Conservation (phyloP, 768 basidiomycete species). For the Dioszegia aurantiaca region DNA sequence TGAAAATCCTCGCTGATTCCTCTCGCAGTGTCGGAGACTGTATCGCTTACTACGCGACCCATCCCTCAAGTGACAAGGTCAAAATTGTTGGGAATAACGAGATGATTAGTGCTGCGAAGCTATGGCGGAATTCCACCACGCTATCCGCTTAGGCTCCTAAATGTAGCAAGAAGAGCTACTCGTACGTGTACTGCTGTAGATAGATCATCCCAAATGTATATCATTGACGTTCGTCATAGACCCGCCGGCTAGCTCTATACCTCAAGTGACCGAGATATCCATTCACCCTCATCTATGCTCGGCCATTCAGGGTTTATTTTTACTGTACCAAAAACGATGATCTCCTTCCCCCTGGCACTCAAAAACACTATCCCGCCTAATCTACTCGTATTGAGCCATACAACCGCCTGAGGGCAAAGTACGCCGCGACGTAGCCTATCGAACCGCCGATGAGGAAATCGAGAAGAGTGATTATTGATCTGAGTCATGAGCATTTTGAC, state of each 20-base stretch:
- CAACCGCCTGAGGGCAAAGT: conserved; percentile 81
- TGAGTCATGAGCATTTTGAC: too few relatives aligned
- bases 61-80: conserved; percentile 32
- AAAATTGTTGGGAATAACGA: conserved; percentile 29
- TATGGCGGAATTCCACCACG: conserved; percentile 19
- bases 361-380: conserved; percentile 12
- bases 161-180: neutral
- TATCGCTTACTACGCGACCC: conserved; percentile 40
- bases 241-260: too few relatives aligned
- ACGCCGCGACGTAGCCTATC: conserved; percentile 85
- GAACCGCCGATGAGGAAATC: conserved; percentile 87
- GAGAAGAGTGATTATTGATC: conserved; percentile 70
- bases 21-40: conserved; percentile 40
- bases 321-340: too few relatives aligned
- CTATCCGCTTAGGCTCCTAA: neutral
- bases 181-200: too few relatives aligned
- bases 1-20: conserved; percentile 2
- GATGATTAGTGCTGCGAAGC: conserved; percentile 33
- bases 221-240: too few relatives aligned
- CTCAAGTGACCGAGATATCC: too few relatives aligned
- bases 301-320: too few relatives aligned
- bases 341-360: neutral
- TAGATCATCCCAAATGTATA: too few relatives aligned
- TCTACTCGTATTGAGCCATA: conserved; percentile 59
- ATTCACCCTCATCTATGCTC: too few relatives aligned